phyloP scores from a whole-genome alignment of 75 land plant genomes.

The Pseudotsuga menziesii region DNA sequence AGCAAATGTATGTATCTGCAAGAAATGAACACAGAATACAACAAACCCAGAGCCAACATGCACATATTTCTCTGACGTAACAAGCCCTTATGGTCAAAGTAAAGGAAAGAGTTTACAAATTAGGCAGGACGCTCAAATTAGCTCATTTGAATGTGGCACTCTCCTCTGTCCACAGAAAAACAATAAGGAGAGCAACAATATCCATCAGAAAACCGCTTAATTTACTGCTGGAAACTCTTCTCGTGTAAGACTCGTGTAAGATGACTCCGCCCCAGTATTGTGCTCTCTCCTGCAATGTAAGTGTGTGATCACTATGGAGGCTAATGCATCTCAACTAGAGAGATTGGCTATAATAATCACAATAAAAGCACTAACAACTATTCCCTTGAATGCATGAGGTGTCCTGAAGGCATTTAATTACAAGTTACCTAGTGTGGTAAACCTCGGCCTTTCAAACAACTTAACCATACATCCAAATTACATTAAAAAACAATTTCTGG shows the following conservation, averaged over 20 bases:
- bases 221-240: background rate
- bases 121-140: background rate
- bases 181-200: background rate
- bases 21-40: background rate
- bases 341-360: background rate
- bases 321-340: background rate
- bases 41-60: background rate
- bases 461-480: constrained; percentile 1
- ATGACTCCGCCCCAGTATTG: background rate
- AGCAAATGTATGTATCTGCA: background rate
- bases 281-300: background rate
- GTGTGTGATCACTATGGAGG: background rate
- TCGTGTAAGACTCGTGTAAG: background rate
- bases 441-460: background rate
- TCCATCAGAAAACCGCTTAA: background rate
- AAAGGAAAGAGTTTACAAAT: constrained; percentile 1
- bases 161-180: background rate
- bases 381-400: background rate
- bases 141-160: background rate
- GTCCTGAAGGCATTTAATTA: background rate
- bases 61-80: background rate
- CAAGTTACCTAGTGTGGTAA: background rate
- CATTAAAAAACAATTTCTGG: background rate
- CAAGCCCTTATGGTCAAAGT: background rate
- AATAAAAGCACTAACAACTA: background rate